Evolutionary conservation across 2,329 filamentous ascomycete genomes (phyloP).

Genomic region (Onygena corvina): DNA sequence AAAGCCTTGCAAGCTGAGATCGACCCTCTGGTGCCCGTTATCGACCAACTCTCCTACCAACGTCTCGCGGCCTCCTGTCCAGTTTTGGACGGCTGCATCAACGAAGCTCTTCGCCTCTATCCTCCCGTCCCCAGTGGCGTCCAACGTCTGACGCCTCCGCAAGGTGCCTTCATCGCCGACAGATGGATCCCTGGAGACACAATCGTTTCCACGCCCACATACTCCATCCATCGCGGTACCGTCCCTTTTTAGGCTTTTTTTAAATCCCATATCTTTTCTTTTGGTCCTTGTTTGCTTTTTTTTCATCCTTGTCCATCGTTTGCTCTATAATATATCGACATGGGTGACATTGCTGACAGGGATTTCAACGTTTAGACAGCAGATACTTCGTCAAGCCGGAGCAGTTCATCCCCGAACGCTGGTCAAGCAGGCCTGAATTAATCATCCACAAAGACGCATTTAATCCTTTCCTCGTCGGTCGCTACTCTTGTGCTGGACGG

Average conservation of each 20-base stretch:
- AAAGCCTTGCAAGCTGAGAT: constrained; percentile 23
- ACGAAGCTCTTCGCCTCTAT: constrained; percentile 25
- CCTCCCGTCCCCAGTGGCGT: constrained; percentile 22
- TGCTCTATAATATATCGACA: background rate
- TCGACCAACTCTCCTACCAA: constrained; percentile 11
- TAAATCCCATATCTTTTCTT: background rate
- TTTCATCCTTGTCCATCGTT: background rate
- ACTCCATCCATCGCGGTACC: constrained; percentile 17
- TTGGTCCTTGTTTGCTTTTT: background rate
- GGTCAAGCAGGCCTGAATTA: constrained; percentile 18
- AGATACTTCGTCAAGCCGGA: constrained; percentile 10
- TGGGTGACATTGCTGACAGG: background rate
- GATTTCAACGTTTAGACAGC: constrained; percentile 5
- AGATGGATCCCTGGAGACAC: constrained; percentile 22
- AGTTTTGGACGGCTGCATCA: constrained; percentile 14
- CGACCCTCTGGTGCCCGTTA: constrained; percentile 20
- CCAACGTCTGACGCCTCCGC: constrained; percentile 27
- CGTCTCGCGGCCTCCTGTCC: constrained; percentile 6
- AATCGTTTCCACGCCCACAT: constrained; percentile 16
- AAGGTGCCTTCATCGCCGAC: constrained; percentile 22
- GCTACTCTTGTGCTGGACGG: constrained; percentile 24
- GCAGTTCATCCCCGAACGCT: constrained; percentile 26
- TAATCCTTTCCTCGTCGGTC: constrained; percentile 21
- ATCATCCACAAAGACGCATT: constrained; percentile 20
- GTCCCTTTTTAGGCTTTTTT: background rate